Percentiles rank a stretch among this genome's conserved stretches.
phyloP scores from a whole-genome alignment of 164 flowering plant genomes.

The Vitis labrusca region DNA sequence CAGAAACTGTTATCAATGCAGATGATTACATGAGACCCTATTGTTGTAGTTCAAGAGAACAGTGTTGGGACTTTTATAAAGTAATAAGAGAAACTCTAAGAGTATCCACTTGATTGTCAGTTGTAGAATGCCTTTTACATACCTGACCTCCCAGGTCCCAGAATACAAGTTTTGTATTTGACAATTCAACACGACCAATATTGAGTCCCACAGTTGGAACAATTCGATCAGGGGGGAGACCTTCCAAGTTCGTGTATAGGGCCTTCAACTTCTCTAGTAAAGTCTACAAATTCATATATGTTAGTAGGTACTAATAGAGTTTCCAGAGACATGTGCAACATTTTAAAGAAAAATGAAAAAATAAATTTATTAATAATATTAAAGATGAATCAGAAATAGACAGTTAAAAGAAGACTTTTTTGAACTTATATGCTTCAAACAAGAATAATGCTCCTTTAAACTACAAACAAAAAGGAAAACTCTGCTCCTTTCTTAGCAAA shows the following conservation, averaged over 20 bases:
- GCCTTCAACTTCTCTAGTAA: conserved; percentile 90
- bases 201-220: conserved; percentile 98
- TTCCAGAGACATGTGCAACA: background rate
- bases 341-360: background rate
- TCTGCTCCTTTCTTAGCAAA: too few species aligned
- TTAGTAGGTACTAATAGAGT: background rate
- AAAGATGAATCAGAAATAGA: too few species aligned
- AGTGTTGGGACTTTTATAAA: background rate
- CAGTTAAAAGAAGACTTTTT: too few species aligned
- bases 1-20: too few species aligned
- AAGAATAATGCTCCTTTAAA: too few species aligned
- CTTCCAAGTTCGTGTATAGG: conserved; percentile 77
- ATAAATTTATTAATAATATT: background rate
- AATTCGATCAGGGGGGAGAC: conserved; percentile 93
- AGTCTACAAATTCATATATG: conserved; percentile 48
- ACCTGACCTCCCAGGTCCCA: conserved; percentile 99
- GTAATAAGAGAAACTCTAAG: background rate
- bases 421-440: too few species aligned
- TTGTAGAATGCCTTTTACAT: conserved; percentile 12
- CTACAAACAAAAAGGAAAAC: too few species aligned
- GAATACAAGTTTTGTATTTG: conserved; percentile 84
- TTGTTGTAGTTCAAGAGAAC: background rate
- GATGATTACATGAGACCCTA: background rate
- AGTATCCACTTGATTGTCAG: background rate
- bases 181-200: conserved; percentile 86